Conservation (phyloP, 805 yeast species). For the Candida vaughaniae region DNA sequence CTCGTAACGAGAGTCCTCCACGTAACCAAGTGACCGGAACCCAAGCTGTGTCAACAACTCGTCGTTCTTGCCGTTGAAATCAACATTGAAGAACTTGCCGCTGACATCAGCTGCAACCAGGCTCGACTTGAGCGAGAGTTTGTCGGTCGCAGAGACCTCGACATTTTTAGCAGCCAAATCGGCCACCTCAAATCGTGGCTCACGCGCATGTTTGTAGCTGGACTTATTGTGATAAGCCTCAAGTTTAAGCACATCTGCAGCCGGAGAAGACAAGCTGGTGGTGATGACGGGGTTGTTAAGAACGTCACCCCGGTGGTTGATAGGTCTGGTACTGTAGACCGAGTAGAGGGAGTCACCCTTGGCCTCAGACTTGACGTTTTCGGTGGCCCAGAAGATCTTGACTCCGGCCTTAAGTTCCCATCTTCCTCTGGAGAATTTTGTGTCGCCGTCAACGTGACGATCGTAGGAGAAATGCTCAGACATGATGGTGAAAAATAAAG, state of each 20-base stretch:
- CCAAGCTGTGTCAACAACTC: conserved; percentile 30
- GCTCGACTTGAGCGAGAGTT: background rate
- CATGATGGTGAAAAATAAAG: conserved; percentile 1
- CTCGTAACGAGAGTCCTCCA: conserved; percentile 23
- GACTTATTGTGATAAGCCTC: conserved; percentile 29
- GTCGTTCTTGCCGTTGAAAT: conserved; percentile 16
- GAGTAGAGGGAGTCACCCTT: conserved; percentile 15
- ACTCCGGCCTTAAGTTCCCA: conserved; percentile 30
- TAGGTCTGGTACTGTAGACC: conserved; percentile 21
- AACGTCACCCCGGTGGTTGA: conserved; percentile 20
- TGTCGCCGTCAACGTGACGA: conserved; percentile 25
- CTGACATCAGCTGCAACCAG: conserved; percentile 3
- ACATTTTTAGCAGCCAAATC: no score
- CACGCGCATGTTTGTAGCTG: conserved; percentile 16
- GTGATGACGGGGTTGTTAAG: conserved; percentile 27
- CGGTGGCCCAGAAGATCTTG: conserved; percentile 32
- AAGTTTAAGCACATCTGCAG: conserved; percentile 24
- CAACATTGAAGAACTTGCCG: conserved; percentile 19
- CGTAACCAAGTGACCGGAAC: conserved; percentile 32
- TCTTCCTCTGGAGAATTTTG: conserved; percentile 30
- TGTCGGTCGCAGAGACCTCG: conserved; percentile 12
- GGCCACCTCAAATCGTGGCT: conserved; percentile 22
- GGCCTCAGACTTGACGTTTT: conserved; percentile 21
- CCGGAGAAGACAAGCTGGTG: conserved; percentile 24
- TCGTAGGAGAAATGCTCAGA: conserved; percentile 15